These are phyloP conservation scores for Coniochaeta ligniaria DNA, from an alignment of 2,329 filamentous ascomycete species.

Conservation along the genomic window DNA sequence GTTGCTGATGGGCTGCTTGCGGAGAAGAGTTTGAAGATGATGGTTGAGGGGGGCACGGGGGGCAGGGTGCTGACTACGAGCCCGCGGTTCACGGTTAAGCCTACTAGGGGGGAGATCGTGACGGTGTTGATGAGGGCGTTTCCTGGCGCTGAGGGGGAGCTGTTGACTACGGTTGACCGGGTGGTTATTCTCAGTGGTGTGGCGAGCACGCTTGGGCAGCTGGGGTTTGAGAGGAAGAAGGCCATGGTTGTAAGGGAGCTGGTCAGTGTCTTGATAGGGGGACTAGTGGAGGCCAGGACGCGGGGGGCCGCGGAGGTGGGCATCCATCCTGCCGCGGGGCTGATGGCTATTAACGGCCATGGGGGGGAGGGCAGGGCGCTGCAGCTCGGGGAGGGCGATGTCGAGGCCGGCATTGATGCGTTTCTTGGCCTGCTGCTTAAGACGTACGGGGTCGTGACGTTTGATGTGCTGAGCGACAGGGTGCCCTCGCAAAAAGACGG, in stretches of 20 bases:
- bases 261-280: constrained; percentile 73
- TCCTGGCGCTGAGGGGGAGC: constrained; percentile 57
- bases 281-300: constrained; percentile 83
- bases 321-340: constrained; percentile 84
- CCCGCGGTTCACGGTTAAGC: constrained; percentile 48
- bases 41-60: constrained; percentile 55
- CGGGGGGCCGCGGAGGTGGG: constrained; percentile 93
- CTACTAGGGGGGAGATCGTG: constrained; percentile 56
- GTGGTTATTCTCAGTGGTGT: constrained; percentile 79
- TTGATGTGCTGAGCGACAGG: constrained; percentile 25
- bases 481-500: constrained; percentile 30
- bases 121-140: constrained; percentile 62
- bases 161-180: constrained; percentile 67
- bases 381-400: constrained; percentile 56
- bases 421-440: constrained; percentile 55
- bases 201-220: constrained; percentile 69
- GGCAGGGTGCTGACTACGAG: constrained; percentile 41
- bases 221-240: constrained; percentile 83
- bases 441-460: constrained; percentile 56
- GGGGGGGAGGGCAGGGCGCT: constrained; percentile 45
- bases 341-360: constrained; percentile 62
- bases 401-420: constrained; percentile 58
- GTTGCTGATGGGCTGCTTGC: constrained; percentile 56
- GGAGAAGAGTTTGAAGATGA: constrained; percentile 52
- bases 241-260: constrained; percentile 84